A percentile compares a stretch with the other conserved stretches of the same genome.
phyloP scores from a whole-genome alignment of 1,284 basidiomycete species.

The Kalmanozyma brasiliensis region DNA sequence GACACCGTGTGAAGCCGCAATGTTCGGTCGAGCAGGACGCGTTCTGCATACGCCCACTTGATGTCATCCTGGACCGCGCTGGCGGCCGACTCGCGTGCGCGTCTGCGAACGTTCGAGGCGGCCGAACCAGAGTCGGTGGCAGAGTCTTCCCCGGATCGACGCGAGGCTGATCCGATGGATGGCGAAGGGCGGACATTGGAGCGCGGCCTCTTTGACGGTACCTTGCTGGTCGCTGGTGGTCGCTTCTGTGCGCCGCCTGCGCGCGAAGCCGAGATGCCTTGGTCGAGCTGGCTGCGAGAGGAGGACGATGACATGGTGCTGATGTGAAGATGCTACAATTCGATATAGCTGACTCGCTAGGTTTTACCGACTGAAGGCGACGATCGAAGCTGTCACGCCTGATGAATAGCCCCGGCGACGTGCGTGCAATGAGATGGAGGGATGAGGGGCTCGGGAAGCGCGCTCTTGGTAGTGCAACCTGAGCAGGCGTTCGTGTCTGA shows the following conservation, averaged over 20 bases:
- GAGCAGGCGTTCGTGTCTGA: too few species aligned
- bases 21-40: conserved; percentile 37
- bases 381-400: too few species aligned
- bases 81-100: conserved; percentile 15
- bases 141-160: conserved; percentile 28
- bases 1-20: conserved; percentile 44
- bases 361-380: too few species aligned
- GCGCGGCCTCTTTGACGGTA: conserved; percentile 23
- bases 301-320: conserved; percentile 27
- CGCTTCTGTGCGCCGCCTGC: conserved; percentile 42
- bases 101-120: conserved; percentile 18
- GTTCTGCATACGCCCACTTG: conserved; percentile 23
- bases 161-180: conserved; percentile 21
- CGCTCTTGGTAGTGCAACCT: too few species aligned
- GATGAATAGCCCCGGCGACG: too few species aligned
- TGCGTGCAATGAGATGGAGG: too few species aligned
- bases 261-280: conserved; percentile 43
- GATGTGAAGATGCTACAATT: not conserved
- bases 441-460: too few species aligned
- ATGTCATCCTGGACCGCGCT: conserved; percentile 16
- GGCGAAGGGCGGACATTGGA: conserved; percentile 23
- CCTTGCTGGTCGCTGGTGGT: conserved; percentile 24
- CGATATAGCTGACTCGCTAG: too few species aligned
- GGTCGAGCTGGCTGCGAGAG: conserved; percentile 21
- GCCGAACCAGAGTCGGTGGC: conserved; percentile 22